Evolutionary conservation across 2,329 filamentous ascomycete genomes (phyloP).

Genomic region (Colletotrichum navitas): DNA sequence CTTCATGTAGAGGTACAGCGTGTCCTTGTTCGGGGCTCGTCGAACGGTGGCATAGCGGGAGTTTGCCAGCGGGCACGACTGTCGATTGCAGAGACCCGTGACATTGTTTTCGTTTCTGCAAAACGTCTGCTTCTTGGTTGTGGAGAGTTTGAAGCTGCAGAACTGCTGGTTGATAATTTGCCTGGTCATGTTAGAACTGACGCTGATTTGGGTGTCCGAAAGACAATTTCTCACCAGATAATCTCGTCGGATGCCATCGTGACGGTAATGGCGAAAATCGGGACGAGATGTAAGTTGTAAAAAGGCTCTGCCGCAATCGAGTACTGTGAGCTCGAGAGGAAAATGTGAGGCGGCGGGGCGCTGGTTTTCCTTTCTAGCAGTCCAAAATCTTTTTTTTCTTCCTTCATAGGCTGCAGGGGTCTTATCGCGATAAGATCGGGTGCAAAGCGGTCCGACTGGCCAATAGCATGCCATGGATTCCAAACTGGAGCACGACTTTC

Average conservation of each 20-base stretch:
- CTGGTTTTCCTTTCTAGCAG: constrained; percentile 37
- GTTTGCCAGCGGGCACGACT: constrained; percentile 92
- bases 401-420: constrained; percentile 26
- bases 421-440: constrained; percentile 41
- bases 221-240: constrained; percentile 69
- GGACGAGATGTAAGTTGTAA: constrained; percentile 12
- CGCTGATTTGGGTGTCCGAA: background rate
- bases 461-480: constrained; percentile 30
- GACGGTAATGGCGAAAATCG: constrained; percentile 39
- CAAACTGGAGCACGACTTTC: constrained; percentile 4
- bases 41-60: constrained; percentile 93
- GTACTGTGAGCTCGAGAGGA: constrained; percentile 30
- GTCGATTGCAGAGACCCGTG: constrained; percentile 84
- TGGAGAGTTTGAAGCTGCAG: constrained; percentile 94
- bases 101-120: constrained; percentile 96
- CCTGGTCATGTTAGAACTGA: constrained; percentile 51
- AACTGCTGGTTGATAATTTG: constrained; percentile 96
- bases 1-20: constrained; percentile 97
- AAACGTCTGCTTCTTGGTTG: constrained; percentile 89
- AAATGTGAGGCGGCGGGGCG: constrained; percentile 41
- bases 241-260: constrained; percentile 94
- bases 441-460: constrained; percentile 26
- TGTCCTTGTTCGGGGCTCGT: constrained; percentile 82
- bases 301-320: constrained; percentile 28
- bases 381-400: constrained; percentile 32